Evolutionary conservation across 192 early-diverging fungal genomes (phyloP), one percentile per base, ranked within the genome.

Genomic region (Chytriomyces sp.): DNA sequence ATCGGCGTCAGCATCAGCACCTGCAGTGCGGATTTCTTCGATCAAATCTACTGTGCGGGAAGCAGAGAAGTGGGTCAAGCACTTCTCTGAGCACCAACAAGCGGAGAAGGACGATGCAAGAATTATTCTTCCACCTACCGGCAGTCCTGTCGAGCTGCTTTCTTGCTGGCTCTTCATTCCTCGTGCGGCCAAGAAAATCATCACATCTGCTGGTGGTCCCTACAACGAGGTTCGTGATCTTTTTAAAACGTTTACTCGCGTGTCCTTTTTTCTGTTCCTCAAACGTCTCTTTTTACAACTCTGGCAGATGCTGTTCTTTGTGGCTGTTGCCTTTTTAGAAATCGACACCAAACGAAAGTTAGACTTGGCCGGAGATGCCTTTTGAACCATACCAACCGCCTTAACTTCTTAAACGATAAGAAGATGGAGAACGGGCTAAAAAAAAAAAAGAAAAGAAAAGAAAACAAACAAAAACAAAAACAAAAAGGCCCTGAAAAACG

Each of bases 91-190:
- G 20, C 66, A 45, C n/a, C 20, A 67, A 10, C 0, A 48, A n/a
- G 23, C 35, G 8, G 28, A 45, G 66, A 67, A 10, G n/a, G 35
- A 45, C 46, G 23, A 18, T 2, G 13, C 1, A 45, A 11, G 7
- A 11, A 45, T 48, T 6, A 23, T 67, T 11, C 46, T 48, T 24
- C 66, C 66, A 45, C 66, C 66, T 45, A 67, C 0, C 16, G 43
- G 43, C 47, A n/a, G 45, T 18, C 66, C 66, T 18, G 66, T 18
- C 1, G 66, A 67, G 8, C n/a, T 67, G 13, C n/a, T 67, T 18
- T 11, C 20, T 2, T 47, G 47, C 47, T 67, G 66, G 66, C n/a
- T 67, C 8, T 67, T 67, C 23, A 67, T 45, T 45, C 66, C 66
- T 47, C 8, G 47, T 45, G 66, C 35, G 7, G 66, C 28, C 9